These are phyloP conservation scores for Paraurostyla sp. DNA, from an alignment of 73 alveolate genomes.

Conservation along the genomic window DNA sequence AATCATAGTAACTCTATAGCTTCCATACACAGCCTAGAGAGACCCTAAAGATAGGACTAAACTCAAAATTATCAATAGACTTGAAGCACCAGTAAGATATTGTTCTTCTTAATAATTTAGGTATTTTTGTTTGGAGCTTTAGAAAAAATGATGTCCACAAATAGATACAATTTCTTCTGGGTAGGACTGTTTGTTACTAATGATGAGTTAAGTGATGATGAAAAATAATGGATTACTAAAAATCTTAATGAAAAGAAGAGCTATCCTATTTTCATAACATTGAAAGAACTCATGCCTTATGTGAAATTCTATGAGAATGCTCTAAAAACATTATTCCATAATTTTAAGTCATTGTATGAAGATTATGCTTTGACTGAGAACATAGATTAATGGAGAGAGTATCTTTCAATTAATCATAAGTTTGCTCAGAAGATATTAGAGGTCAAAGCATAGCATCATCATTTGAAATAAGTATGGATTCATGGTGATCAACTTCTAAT, in stretches of 20 bases:
- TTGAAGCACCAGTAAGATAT: conserved; percentile 19
- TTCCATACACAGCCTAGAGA: conserved; percentile 22
- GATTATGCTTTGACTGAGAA: background rate
- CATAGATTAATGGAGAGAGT: conserved; percentile 39
- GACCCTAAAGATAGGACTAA: conserved; percentile 27
- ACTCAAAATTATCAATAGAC: background rate
- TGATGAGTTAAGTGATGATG: background rate
- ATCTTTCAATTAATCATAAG: background rate
- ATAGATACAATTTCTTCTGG: conserved; percentile 35
- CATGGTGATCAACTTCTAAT: conserved; percentile 49
- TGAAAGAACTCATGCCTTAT: background rate
- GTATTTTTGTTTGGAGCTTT: conserved; percentile 34
- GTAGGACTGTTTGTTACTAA: background rate
- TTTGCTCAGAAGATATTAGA: conserved; percentile 51
- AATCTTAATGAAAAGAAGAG: background rate
- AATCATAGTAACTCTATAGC: background rate
- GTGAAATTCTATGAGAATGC: conserved; percentile 27
- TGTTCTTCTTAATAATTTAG: background rate
- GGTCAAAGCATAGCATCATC: background rate
- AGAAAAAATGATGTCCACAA: background rate
- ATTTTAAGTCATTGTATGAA: conserved; percentile 38
- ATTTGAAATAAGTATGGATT: conserved; percentile 53
- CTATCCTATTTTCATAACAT: conserved; percentile 25
- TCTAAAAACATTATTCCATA: conserved; percentile 48
- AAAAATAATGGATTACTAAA: background rate